These are phyloP conservation scores for Bondarzewia mesenterica DNA, from an alignment of 1,284 basidiomycete species.

Conservation along the genomic window DNA sequence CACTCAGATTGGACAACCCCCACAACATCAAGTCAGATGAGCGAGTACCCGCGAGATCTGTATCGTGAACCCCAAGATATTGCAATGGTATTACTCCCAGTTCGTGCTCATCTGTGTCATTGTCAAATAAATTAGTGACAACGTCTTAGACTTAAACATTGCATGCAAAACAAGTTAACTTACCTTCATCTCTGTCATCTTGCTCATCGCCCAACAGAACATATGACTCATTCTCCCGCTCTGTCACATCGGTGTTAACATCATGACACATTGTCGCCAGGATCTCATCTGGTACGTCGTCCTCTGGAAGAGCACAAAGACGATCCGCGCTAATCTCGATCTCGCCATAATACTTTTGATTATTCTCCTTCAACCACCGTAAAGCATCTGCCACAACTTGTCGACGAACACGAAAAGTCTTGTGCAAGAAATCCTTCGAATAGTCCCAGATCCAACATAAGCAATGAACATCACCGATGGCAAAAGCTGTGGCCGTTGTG, in stretches of 20 bases:
- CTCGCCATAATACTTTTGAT: conserved; percentile 23
- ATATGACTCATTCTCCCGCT: conserved; percentile 22
- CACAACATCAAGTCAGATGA: background rate
- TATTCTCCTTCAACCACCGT: conserved; percentile 26
- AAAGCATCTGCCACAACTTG: conserved; percentile 16
- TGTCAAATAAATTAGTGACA: background rate
- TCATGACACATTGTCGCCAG: conserved; percentile 13
- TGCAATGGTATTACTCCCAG: conserved; percentile 6
- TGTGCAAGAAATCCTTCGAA: conserved; percentile 17
- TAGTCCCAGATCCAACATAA: conserved; percentile 23
- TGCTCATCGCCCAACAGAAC: conserved; percentile 15
- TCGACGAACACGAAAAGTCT: conserved; percentile 18
- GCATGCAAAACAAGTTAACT: too few relatives aligned
- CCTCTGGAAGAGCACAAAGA: conserved; percentile 20
- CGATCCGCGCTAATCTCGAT: conserved; percentile 19
- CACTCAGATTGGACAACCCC: too few relatives aligned
- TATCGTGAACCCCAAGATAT: background rate
- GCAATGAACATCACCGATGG: conserved; percentile 24
- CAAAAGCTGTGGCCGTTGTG: conserved; percentile 19
- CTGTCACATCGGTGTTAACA: conserved; percentile 12
- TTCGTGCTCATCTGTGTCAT: background rate
- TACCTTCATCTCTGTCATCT: too few relatives aligned
- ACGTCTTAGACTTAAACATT: background rate
- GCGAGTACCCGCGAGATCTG: background rate
- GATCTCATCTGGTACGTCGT: conserved; percentile 25